Percentiles rank a stretch among this genome's conserved stretches.
phyloP scores from a whole-genome alignment of 1,139 yeast genomes.

The Sugiyamaella japonica region DNA sequence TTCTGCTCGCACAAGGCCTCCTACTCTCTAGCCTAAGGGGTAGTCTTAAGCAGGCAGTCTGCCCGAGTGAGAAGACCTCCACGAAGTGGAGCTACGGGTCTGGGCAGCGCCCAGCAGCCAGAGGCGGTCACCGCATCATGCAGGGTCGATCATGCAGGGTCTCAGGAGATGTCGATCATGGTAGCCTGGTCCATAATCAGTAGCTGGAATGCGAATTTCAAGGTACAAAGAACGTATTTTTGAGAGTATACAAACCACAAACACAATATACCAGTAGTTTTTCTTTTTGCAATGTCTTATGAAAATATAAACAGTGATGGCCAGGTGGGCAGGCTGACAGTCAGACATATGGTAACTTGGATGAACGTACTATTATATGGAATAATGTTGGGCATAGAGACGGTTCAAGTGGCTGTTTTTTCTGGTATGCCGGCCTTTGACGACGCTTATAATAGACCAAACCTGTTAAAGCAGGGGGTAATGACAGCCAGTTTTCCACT shows the following conservation, averaged over 20 bases:
- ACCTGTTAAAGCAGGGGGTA: slow-evolving; percentile 43
- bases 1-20: no score
- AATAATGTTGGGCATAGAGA: slow-evolving; percentile 63
- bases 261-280: no score
- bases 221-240: no score
- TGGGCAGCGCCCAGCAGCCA: no score
- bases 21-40: no score
- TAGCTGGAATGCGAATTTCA: no score
- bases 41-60: no score
- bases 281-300: neutral
- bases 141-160: neutral
- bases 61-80: no score
- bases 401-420: slow-evolving; percentile 65
- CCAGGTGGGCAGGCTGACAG: neutral
- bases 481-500: slow-evolving; percentile 47
- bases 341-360: slow-evolving; percentile 48
- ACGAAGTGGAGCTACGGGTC: no score
- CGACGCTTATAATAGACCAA: slow-evolving; percentile 48
- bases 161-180: no score
- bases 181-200: neutral
- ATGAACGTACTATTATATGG: slow-evolving; percentile 48
- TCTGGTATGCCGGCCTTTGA: slow-evolving; percentile 49
- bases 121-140: neutral
- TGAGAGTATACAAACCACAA: no score
- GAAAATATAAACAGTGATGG: neutral